Percentiles rank a stretch among this genome's conserved stretches.
Conservation (phyloP, 306 rosid species). For the Quercus ilex region DNA sequence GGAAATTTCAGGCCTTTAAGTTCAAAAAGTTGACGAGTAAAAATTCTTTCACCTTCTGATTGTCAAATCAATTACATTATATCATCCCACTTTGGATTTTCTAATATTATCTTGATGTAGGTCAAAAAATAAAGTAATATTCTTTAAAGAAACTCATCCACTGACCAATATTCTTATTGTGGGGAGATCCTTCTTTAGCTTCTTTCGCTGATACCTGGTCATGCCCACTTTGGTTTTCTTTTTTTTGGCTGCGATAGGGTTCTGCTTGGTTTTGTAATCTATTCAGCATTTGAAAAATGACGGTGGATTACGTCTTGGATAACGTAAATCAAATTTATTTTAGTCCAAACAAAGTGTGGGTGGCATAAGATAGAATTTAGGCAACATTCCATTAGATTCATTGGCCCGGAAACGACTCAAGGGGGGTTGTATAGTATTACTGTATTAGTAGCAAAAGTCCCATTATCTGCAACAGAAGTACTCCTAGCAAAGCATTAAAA, state of each 20-base stretch:
- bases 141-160: slow-evolving; percentile 12
- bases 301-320: no score
- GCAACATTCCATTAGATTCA: not conserved
- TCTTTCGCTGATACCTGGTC: slow-evolving; percentile 7
- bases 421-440: no score
- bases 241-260: not conserved
- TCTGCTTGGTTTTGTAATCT: not conserved
- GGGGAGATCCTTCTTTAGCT: not conserved
- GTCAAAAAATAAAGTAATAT: slow-evolving; percentile 10
- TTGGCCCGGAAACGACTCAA: not conserved
- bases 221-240: slow-evolving; percentile 17
- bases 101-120: not conserved
- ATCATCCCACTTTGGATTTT: not conserved
- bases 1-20: no score
- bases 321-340: no score
- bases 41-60: not conserved
- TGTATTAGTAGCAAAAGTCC: no score
- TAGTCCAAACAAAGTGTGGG: not conserved
- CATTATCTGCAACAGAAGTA: no score
- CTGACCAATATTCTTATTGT: not conserved
- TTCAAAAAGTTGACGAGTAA: not conserved
- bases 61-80: not conserved
- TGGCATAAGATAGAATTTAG: not conserved
- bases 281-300: no score
- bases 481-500: no score